Base-by-base conservation (phyloP, 192 early-diverging fungal genomes). In the Coemansia aciculifera region DNA sequence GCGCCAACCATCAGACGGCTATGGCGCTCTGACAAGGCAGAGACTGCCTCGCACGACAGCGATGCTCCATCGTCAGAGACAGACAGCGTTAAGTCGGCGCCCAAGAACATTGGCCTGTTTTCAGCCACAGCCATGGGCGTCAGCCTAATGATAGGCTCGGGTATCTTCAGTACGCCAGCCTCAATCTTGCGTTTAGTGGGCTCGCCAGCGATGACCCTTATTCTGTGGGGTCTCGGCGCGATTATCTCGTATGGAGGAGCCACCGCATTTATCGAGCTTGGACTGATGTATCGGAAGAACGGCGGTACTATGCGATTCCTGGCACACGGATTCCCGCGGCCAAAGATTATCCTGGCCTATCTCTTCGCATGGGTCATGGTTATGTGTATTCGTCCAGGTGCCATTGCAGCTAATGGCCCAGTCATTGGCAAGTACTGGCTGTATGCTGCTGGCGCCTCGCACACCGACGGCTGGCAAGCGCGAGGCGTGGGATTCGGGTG, bases 241-340 rank as follows among this genome's bases (percentile, higher is more conserved):
- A 64, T 94, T 29, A 75, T 94, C 48, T 90, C 94, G 3, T 87
- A 93, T 60, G 85, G 87, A 12, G 96, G 96, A 37, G 91, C 90
- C 0, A 80, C 92, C 13, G 93, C 91, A 61, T 98, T 96, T 71
- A 90, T 93, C 11, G 96, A 98, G 75, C 80, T 98, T 24, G 96
- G 96, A 0, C 84, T 94, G 39, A 91, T 91, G 81, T 86, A 93
- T 56, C 92, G 94, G 3, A 72, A 79, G 37, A 93, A 92, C 67
- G 96, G 96, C 59, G 96, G 95, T 29, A 95, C 96, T 36, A 87
- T 90, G 75, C 89, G 89, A 4, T 98, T 96, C 72, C 78, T 98
- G 43, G 84, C 89, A 42, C 86, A 90, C 51, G 91, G 91, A 5
- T 89, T 74, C 60, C 79, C 69, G 2, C 76, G 69, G 56, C 87